These are phyloP conservation scores for Angomonas deanei DNA, from an alignment of 208 protist genomes.

Conservation along the genomic window DNA sequence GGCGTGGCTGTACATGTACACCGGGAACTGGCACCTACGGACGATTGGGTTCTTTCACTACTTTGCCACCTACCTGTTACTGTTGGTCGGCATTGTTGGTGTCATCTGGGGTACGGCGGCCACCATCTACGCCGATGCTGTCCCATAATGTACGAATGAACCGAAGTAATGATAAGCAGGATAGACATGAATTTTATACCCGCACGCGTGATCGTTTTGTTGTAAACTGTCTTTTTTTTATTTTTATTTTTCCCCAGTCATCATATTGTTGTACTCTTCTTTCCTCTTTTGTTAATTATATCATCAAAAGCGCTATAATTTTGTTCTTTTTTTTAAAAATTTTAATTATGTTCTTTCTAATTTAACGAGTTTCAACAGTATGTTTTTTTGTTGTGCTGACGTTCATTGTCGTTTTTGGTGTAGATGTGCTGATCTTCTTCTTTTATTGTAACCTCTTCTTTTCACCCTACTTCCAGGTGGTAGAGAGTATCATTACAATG, in stretches of 20 bases:
- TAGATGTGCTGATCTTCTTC: too few relatives aligned
- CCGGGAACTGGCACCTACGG: slow-evolving; percentile 32
- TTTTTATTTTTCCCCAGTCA: neutral
- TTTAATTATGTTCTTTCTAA: too few relatives aligned
- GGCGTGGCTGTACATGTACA: slow-evolving; percentile 64
- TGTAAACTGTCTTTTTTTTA: neutral
- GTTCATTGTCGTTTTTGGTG: too few relatives aligned
- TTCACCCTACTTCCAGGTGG: too few relatives aligned
- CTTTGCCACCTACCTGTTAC: slow-evolving; percentile 46
- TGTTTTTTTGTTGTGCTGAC: too few relatives aligned
- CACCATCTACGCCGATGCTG: slow-evolving; percentile 48
- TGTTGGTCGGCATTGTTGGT: slow-evolving; percentile 63
- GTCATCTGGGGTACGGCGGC: slow-evolving; percentile 53
- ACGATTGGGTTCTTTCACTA: slow-evolving; percentile 45
- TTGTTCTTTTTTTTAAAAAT: too few relatives aligned
- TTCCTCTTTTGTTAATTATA: too few relatives aligned
- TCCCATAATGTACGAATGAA: neutral
- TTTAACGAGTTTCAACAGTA: too few relatives aligned
- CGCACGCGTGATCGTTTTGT: neutral
- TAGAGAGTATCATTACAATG: too few relatives aligned
- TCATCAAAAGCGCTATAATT: too few relatives aligned
- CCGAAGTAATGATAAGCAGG: neutral
- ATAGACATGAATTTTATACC: neutral
- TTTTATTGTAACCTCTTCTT: too few relatives aligned
- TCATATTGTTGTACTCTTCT: neutral